These are phyloP conservation scores for Erodium trifolium DNA, from an alignment of 441 rosid genomes.

Conservation along the genomic window DNA sequence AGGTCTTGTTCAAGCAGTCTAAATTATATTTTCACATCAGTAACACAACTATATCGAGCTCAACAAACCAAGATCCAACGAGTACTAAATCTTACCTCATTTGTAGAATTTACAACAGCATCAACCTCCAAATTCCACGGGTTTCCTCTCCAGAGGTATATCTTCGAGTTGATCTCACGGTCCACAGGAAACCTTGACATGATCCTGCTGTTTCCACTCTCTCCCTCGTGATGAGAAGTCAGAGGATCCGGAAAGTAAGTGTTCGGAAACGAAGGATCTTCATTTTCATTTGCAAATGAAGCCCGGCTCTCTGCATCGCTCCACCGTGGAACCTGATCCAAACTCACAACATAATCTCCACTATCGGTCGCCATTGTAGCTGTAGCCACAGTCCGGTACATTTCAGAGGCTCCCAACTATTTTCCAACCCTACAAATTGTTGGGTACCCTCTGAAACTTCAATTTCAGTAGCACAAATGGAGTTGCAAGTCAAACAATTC, in stretches of 20 bases:
- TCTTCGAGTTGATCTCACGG: slow-evolving; percentile 73
- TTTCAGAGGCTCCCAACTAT: slow-evolving; percentile 18
- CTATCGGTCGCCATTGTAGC: slow-evolving; percentile 58
- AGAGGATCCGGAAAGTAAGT: slow-evolving; percentile 73
- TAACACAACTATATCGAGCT: not conserved
- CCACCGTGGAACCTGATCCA: slow-evolving; percentile 95
- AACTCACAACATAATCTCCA: slow-evolving; percentile 65
- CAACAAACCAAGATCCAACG: not conserved
- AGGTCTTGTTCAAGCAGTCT: not conserved
- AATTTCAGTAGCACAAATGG: not conserved
- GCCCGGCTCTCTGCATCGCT: slow-evolving; percentile 71
- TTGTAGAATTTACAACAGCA: slow-evolving; percentile 95
- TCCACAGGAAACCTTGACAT: slow-evolving; percentile 80
- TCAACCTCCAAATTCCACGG: slow-evolving; percentile 99
- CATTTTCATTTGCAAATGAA: slow-evolving; percentile 50
- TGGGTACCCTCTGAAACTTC: not conserved
- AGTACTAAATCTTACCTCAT: slow-evolving; percentile 46
- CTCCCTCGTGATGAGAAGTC: slow-evolving; percentile 50
- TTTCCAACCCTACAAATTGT: not conserved
- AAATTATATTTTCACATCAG: not conserved
- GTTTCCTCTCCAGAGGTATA: slow-evolving; percentile 92
- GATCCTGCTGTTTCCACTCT: slow-evolving; percentile 52
- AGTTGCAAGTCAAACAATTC: slow-evolving; percentile 3
- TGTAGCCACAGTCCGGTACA: slow-evolving; percentile 69
- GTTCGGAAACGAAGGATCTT: slow-evolving; percentile 56